Base-by-base conservation (phyloP, 192 early-diverging fungal species). In the Gonapodya prolifera region DNA sequence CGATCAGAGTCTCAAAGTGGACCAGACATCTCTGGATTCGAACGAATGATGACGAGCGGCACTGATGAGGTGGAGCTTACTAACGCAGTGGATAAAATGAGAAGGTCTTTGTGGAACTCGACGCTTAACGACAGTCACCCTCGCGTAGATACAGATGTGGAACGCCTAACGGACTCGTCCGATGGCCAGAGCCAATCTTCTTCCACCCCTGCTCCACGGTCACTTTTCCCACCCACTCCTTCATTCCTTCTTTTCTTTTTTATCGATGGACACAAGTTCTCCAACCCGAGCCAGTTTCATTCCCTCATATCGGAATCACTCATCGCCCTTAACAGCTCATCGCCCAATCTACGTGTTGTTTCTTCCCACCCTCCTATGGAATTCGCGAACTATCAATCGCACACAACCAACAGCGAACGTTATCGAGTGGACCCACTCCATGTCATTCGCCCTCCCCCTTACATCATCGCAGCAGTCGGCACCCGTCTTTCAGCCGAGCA, bases 401-500 rank as follows among this genome's bases (percentile, higher is more conserved):
- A 8, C 8, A 8, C 8, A 23, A 16, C 23, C 45, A 8, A 8
- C 8, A 16, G 8, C 8, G 23, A 8, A 16, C 23, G 8, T 61
- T 23, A 61, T 23, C 45, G 45, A 61, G 45, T 61, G 45, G 45
- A 61, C 45, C 23, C 45, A 23, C 45, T 23, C 45, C 45, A 61
- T 23, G 45, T 61, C 23, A 8, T 61, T 8, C 45, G 45, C 23
- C n/a, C n/a, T n/a, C 45, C 45, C 45, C 23, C 45, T 8, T 61
- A 61, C 23, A 16, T 61, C 45, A 16, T n/a, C 76, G 75, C 75
- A 83, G 76, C 71, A 77, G 77, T 1, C 32, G 76, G 33, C 34
- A 78, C 71, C 34, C 69, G 32, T 81, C 32, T 75, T 34, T 82
- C 61, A 31, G 80, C 77, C 35, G 85, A 84, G 35, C 80, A 79